Conservation (phyloP, 768 basidiomycete genomes). For the Pleurotus citrinopileatus region DNA sequence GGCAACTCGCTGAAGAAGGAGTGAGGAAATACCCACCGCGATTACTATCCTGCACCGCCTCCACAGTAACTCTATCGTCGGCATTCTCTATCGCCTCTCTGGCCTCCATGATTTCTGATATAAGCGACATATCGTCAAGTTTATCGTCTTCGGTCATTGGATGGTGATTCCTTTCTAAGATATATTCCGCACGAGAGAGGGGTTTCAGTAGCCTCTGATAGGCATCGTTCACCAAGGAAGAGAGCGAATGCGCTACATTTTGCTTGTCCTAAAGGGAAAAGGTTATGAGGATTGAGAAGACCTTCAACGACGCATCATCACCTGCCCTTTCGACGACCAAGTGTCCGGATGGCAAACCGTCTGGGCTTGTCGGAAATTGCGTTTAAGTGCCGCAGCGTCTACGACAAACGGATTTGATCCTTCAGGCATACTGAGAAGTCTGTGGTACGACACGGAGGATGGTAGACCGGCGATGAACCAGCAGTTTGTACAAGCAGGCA, state of each 20-base stretch:
- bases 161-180: conserved; percentile 61
- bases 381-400: conserved; percentile 56
- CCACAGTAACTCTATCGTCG: conserved; percentile 43
- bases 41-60: conserved; percentile 51
- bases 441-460: conserved; percentile 55
- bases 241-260: conserved; percentile 61
- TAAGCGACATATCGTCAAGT: conserved; percentile 65
- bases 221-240: conserved; percentile 78
- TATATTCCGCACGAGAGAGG: conserved; percentile 75
- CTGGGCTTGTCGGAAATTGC: conserved; percentile 70
- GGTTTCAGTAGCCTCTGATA: conserved; percentile 77
- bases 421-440: conserved; percentile 62
- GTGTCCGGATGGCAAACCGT: conserved; percentile 83
- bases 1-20: neutral
- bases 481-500: conserved; percentile 79
- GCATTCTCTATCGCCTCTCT: conserved; percentile 76
- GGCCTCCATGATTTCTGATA: conserved; percentile 76
- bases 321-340: conserved; percentile 68
- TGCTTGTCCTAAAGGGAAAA: conserved; percentile 43
- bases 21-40: conserved; percentile 31
- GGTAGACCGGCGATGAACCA: conserved; percentile 61
- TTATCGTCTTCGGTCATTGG: conserved; percentile 68
- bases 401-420: conserved; percentile 70
- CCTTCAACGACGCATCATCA: conserved; percentile 26
- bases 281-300: conserved; percentile 7